Base-by-base conservation (phyloP, 2,329 filamentous ascomycete genomes). In the Xenoacremonium recifei region DNA sequence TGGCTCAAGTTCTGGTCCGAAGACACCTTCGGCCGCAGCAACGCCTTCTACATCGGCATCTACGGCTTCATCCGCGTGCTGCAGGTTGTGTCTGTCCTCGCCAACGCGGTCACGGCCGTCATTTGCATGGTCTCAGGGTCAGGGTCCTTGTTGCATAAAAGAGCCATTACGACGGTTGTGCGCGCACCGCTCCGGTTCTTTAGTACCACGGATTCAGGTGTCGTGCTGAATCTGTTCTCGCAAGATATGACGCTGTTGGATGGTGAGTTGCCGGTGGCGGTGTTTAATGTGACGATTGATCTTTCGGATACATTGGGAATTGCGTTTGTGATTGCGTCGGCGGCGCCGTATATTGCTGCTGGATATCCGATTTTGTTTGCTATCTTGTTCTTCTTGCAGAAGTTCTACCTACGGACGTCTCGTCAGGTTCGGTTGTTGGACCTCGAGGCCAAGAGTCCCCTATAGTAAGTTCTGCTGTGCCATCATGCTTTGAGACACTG, bases 351-450 rank as follows among this genome's bases (percentile, higher is more conserved):
- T 39, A 63, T 78, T 0, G 69, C 70, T 1, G 65, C 75, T 17
- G 64, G 66, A 0, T 76, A 81, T 42, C 79, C 79, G 0, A 58
- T 76, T 3, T 52, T 82, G 3, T 45, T 70, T 7, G 59, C 53
- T 0, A 46, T 72, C 1, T 45, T 82, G 1, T 82, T 72, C 40
- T 44, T 66, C 3, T 58, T 83, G 0, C 79, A 82, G 47, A 74
- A 67, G 39, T 70, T 80, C 36, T 84, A 84, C 49, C 67, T 84
- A 3, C 68, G 76, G 0, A 84, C 80, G 0, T 82, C 79, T 1
- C 65, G 79, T 0, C 80, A 84, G 55, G 57, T 85, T 6, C 70
- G 80, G 36, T 68, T 81, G 16, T 58, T 85, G 10, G 80, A 84
- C 34, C 68, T 85, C 1, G 81, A 85, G 55, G 71, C 76, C 2